These are phyloP conservation scores for Schoenoplectus tabernaemontani DNA, from an alignment of 202 grass and related monocot species.

Conservation along the genomic window DNA sequence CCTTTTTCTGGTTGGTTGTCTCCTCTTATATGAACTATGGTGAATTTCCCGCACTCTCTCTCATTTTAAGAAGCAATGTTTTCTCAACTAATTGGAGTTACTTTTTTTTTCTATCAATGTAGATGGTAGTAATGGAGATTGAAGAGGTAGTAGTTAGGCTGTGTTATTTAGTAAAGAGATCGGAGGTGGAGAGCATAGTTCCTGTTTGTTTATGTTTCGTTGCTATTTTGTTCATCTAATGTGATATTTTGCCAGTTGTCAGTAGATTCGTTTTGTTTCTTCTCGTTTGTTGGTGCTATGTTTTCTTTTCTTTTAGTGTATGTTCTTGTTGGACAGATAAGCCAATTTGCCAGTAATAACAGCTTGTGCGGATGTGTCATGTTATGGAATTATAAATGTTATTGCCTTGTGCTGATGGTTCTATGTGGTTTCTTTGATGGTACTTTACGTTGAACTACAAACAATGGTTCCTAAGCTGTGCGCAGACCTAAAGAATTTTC, in stretches of 20 bases:
- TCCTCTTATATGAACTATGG: slow-evolving; percentile 28
- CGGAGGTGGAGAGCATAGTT: slow-evolving; percentile 16
- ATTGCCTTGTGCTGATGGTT: background rate
- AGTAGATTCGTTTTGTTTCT: background rate
- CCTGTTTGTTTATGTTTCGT: background rate
- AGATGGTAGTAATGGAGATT: slow-evolving; percentile 18
- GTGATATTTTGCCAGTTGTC: background rate
- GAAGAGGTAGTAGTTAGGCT: slow-evolving; percentile 8
- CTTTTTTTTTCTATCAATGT: background rate
- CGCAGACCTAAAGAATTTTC: background rate
- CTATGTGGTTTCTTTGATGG: background rate
- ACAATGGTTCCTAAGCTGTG: background rate
- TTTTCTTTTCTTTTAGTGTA: background rate
- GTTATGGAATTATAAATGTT: background rate
- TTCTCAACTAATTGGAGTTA: background rate
- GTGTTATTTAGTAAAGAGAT: slow-evolving; percentile 1
- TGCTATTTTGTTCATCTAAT: background rate
- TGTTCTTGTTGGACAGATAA: slow-evolving; percentile 5
- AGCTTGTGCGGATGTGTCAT: background rate
- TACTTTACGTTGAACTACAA: background rate
- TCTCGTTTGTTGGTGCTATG: background rate
- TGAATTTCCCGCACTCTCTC: background rate
- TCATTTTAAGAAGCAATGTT: background rate
- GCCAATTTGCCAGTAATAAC: background rate
- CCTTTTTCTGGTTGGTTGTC: slow-evolving; percentile 14